Conservation (phyloP, 2,329 filamentous ascomycete species). For the Sporothrix sp. region DNA sequence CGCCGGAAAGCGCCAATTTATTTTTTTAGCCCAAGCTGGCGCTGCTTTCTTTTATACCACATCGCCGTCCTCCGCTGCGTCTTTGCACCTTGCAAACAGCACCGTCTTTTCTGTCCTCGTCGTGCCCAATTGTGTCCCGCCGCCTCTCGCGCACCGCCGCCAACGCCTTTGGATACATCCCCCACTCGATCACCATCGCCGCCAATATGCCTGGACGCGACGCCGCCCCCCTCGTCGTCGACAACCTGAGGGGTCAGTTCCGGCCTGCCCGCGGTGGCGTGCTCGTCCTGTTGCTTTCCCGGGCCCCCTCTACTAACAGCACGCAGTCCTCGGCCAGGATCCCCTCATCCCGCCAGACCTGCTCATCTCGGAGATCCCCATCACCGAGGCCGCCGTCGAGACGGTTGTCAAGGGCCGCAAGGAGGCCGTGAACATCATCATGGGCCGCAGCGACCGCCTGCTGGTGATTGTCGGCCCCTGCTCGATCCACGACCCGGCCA, state of each 20-base stretch:
- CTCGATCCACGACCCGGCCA: constrained; percentile 88
- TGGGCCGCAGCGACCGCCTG: constrained; percentile 72
- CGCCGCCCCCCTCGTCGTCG: constrained; percentile 32
- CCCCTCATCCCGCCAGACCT: constrained; percentile 83
- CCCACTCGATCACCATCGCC: not conserved
- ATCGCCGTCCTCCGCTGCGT: not conserved
- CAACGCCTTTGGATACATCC: not conserved
- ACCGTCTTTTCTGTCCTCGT: not conserved
- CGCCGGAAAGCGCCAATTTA: constrained; percentile 1
- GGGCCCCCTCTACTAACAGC: not conserved
- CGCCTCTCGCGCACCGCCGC: not conserved
- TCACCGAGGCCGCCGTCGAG: constrained; percentile 49
- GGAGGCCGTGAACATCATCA: constrained; percentile 63
- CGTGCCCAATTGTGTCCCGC: not conserved
- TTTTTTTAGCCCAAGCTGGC: constrained; percentile 2
- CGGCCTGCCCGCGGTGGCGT: not conserved
- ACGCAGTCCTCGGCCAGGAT: constrained; percentile 80
- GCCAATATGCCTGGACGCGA: constrained; percentile 33
- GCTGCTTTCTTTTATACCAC: not conserved
- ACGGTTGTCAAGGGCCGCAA: constrained; percentile 63
- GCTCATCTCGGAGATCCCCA: constrained; percentile 76
- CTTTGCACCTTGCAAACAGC: not conserved
- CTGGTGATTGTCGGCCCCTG: constrained; percentile 93
- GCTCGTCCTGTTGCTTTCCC: not conserved
- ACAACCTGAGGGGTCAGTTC: constrained; percentile 32